Conservation (phyloP, 352 stramenopile species). For the Thalassiosira allenii region DNA sequence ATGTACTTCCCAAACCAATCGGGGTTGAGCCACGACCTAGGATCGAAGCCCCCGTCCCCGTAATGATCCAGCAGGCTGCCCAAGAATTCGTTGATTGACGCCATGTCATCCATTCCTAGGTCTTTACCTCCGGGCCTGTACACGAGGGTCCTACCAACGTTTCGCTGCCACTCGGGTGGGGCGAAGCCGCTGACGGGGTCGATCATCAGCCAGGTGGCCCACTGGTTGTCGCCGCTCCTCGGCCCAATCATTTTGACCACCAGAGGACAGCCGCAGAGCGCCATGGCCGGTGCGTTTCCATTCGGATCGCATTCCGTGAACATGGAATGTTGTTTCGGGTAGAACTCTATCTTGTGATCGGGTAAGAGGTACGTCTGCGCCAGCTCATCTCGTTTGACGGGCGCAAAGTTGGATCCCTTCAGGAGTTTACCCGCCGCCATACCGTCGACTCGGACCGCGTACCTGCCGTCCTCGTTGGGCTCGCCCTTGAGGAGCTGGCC, state of each 20-base stretch:
- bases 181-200: constrained; percentile 13
- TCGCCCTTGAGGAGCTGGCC: background rate
- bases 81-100: constrained; percentile 15
- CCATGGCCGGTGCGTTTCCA: constrained; percentile 5
- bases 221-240: constrained; percentile 1
- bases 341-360: background rate
- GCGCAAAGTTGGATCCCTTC: background rate
- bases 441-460: constrained; percentile 7
- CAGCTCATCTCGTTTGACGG: background rate
- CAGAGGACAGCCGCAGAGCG: constrained; percentile 1
- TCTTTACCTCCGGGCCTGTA: constrained; percentile 2
- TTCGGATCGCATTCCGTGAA: constrained; percentile 16
- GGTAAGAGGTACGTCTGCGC: background rate
- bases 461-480: constrained; percentile 1
- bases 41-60: background rate
- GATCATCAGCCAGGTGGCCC: constrained; percentile 20
- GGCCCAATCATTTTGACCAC: constrained; percentile 1
- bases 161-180: constrained; percentile 6
- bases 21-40: background rate
- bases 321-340: constrained; percentile 6
- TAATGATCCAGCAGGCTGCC: background rate
- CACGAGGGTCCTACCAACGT: constrained; percentile 11
- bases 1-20: background rate
- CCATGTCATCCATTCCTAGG: constrained; percentile 9
- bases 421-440: background rate